Evolutionary conservation across 306 rosid genomes (phyloP), one percentile per base, ranked within the genome.

Genomic region (Phaseolus lunatus): DNA sequence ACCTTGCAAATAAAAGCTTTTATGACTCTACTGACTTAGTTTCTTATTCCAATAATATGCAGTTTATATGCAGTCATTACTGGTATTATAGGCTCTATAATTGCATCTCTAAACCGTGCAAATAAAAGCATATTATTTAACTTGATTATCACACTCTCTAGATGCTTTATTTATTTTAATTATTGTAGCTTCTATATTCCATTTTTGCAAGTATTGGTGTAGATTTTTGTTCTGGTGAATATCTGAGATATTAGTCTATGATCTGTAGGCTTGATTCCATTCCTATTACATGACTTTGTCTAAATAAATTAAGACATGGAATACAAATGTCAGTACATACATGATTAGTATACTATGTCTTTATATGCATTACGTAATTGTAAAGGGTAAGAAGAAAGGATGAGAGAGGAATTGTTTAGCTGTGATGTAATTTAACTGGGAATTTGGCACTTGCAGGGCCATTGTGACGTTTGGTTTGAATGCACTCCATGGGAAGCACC

Each of bases 381-480:
- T 43, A 11, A 13, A 43, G 48, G 48, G 16, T 0, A 43, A 12
- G 48, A 43, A 10, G 15, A 27, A 49, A 58, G 53, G 44, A 62
- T 62, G 23, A 62, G 29, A 31, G 44, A 67, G 56, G 18, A 43
- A 19, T 44, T 74, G 57, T 48, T 31, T 81, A 54, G 35, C 2
- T 47, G 20, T 26, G 16, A 43, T 26, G 78, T 23, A 47, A 54
- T 35, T 53, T 62, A 75, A 53, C 59, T 61, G 41, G 41, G 14
- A 78, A 37, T 81, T 77, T 66, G 66, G 64, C 24, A 62, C 50
- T 80, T 84, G 85, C 91, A 95, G 99, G 85, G 89, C 88, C 45
- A 72, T 92, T 61, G 73, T 90, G 77, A 95, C 97, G 44, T 95
- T 92, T 87, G 89, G 99, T 87, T 84, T 95, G 90, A 95, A 95